These are phyloP conservation scores for Calonectria pauciramosa DNA, from an alignment of 2,329 filamentous ascomycete genomes.

Conservation along the genomic window DNA sequence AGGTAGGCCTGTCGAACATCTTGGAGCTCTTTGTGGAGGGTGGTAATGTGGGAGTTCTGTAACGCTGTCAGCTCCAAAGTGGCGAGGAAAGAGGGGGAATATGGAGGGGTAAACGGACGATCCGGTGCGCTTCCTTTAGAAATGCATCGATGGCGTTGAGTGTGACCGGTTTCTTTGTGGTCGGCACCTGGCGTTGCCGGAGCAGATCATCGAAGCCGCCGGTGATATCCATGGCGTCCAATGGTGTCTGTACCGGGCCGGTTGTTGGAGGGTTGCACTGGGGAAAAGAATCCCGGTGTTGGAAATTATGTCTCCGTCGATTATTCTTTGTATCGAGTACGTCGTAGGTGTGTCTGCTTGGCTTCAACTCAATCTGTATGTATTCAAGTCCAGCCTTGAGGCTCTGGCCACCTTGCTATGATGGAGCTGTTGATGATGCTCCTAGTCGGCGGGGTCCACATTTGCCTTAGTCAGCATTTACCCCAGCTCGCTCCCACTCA, in stretches of 20 bases:
- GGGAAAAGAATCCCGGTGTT: neutral
- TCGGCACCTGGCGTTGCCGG: conserved; percentile 68
- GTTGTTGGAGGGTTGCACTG: conserved; percentile 19
- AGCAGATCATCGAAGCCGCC: conserved; percentile 78
- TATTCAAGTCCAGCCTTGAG: conserved; percentile 25
- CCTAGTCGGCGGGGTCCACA: conserved; percentile 32
- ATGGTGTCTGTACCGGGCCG: conserved; percentile 30
- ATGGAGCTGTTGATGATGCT: conserved; percentile 40
- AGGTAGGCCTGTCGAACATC: conserved; percentile 92
- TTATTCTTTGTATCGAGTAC: neutral
- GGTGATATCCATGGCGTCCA: conserved; percentile 72
- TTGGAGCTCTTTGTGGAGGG: conserved; percentile 83
- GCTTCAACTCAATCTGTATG: conserved; percentile 25
- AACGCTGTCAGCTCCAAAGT: conserved; percentile 32
- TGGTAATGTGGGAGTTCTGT: conserved; percentile 87
- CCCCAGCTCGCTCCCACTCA: conserved; percentile 17
- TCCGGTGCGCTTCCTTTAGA: conserved; percentile 92
- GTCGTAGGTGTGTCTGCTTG: conserved; percentile 28
- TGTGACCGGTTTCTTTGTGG: conserved; percentile 56
- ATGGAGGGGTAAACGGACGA: conserved; percentile 70
- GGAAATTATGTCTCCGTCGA: neutral
- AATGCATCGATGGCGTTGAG: conserved; percentile 82
- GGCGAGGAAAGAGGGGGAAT: conserved; percentile 24
- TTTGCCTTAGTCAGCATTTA: conserved; percentile 42
- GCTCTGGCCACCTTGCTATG: conserved; percentile 44